These are phyloP conservation scores for Vigna mungo DNA, from an alignment of 306 rosid genomes.

Conservation along the genomic window DNA sequence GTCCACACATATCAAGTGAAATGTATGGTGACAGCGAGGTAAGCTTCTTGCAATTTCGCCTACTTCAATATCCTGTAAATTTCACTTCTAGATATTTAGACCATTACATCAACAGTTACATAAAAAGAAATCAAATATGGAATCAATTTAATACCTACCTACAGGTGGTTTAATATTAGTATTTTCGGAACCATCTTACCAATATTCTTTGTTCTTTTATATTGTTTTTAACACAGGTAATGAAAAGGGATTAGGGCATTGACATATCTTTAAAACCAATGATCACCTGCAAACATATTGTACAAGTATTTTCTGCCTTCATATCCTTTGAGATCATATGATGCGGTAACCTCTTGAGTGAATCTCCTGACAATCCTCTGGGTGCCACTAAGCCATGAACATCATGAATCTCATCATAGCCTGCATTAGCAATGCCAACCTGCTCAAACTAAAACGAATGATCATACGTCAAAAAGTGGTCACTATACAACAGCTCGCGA, in stretches of 20 bases:
- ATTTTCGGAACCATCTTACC: background rate
- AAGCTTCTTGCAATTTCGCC: conserved; percentile 74
- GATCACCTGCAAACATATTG: conserved; percentile 83
- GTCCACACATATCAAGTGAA: conserved; percentile 82
- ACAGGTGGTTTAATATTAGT: conserved; percentile 22
- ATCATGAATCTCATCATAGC: conserved; percentile 60
- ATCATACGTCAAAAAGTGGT: conserved; percentile 24
- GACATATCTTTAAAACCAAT: conserved; percentile 29
- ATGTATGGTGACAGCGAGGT: conserved; percentile 68
- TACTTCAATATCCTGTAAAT: conserved; percentile 67
- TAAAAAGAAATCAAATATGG: background rate
- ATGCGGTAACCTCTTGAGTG: conserved; percentile 64
- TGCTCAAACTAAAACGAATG: conserved; percentile 51
- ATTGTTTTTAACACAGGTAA: background rate
- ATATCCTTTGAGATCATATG: conserved; percentile 60
- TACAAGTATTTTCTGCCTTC: conserved; percentile 57
- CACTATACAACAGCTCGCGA: background rate
- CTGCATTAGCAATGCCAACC: conserved; percentile 54
- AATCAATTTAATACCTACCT: background rate
- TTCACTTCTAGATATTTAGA: conserved; percentile 25
- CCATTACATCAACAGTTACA: conserved; percentile 26
- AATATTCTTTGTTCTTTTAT: conserved; percentile 15
- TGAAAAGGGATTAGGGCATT: background rate
- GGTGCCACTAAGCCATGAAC: conserved; percentile 54
- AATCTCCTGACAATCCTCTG: conserved; percentile 68